A percentile compares a stretch with the other conserved stretches of the same genome.
These are phyloP conservation scores for Nakazawaea molendinolei DNA, from an alignment of 805 yeast genomes.

Conservation along the genomic window DNA sequence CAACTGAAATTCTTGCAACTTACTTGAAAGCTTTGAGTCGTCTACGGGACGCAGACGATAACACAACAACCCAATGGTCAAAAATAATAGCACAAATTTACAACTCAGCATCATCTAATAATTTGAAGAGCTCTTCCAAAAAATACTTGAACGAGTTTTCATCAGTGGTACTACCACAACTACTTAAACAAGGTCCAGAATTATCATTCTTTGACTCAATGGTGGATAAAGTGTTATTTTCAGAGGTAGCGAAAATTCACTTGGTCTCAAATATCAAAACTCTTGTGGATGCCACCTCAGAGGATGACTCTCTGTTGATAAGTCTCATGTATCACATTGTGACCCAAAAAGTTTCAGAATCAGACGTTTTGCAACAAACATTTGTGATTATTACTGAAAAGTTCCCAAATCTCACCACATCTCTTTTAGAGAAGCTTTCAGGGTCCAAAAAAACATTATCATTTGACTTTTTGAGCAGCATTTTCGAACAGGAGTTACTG, in stretches of 20 bases:
- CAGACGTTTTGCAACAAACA: conserved; percentile 38
- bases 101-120: conserved; percentile 7
- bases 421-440: conserved; percentile 40
- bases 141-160: conserved; percentile 22
- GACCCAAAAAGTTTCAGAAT: conserved; percentile 25
- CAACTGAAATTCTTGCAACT: conserved; percentile 1
- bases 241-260: conserved; percentile 17
- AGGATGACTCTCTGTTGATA: conserved; percentile 13
- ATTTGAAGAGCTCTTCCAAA: conserved; percentile 11
- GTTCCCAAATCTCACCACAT: conserved; percentile 34
- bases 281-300: conserved; percentile 21
- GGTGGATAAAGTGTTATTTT: conserved; percentile 21
- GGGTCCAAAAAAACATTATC: conserved; percentile 47
- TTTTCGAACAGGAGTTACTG: conserved; percentile 28
- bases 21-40: conserved; percentile 7
- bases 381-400: conserved; percentile 34
- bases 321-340: conserved; percentile 23
- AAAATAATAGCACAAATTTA: conserved; percentile 20
- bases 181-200: too few relatives aligned
- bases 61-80: conserved; percentile 16
- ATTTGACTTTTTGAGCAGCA: conserved; percentile 36
- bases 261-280: conserved; percentile 26
- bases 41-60: conserved; percentile 3
- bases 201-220: too few relatives aligned
- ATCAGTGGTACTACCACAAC: conserved; percentile 18